Percentiles rank a stretch among this genome's conserved stretches.
Conservation (phyloP, 202 grass and related monocot species). For the Zizania palustris region DNA sequence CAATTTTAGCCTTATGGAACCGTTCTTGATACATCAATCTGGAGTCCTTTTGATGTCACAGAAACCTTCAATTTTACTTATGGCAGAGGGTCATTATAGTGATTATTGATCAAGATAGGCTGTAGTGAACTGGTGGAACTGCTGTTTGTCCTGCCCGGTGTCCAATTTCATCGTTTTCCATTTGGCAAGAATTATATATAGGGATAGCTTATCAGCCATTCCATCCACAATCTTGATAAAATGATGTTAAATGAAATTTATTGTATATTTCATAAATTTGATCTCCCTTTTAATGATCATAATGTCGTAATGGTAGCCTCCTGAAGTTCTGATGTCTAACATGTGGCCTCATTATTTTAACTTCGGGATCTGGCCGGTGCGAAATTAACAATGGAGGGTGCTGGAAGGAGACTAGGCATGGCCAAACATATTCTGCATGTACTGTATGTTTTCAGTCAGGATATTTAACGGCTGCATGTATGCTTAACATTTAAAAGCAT, state of each 20-base stretch:
- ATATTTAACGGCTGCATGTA: background rate
- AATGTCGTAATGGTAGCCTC: background rate
- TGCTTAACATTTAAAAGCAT: constrained; percentile 12
- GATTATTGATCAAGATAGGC: background rate
- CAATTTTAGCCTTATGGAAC: constrained; percentile 10
- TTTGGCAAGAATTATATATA: background rate
- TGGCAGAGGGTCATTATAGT: background rate
- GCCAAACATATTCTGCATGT: constrained; percentile 66
- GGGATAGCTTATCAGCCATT: background rate
- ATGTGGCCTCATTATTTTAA: constrained; percentile 42
- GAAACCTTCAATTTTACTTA: too few species aligned
- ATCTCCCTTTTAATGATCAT: background rate
- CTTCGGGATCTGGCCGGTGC: constrained; percentile 81
- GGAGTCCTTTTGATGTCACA: background rate
- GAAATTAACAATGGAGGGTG: constrained; percentile 86
- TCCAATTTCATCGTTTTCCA: background rate
- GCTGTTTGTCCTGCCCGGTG: background rate
- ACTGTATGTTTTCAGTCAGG: constrained; percentile 50
- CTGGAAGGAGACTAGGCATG: constrained; percentile 76
- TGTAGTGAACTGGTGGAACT: background rate
- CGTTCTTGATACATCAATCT: background rate
- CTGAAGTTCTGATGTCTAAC: constrained; percentile 17
- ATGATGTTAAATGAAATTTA: background rate
- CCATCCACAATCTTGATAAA: background rate
- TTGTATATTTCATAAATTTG: background rate